Conservation (phyloP, 2,329 filamentous ascomycete genomes). For the Trichoderma guizhouense region DNA sequence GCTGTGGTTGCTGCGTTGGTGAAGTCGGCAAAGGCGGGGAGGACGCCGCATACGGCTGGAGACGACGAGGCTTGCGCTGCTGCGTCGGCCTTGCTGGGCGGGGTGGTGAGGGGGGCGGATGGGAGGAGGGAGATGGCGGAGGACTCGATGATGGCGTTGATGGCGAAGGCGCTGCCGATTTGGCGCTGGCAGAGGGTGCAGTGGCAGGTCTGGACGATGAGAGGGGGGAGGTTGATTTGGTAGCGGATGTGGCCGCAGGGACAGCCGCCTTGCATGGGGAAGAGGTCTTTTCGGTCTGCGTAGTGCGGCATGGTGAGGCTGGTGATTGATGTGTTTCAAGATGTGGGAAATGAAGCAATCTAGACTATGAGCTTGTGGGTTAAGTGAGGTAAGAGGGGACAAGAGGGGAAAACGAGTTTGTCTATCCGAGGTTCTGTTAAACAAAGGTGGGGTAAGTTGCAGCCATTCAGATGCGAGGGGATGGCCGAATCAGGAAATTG, state of each 20-base stretch:
- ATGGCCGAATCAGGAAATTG: slow-evolving; percentile 10
- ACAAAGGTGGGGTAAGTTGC: neutral
- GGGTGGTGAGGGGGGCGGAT: slow-evolving; percentile 24
- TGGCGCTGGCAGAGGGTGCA: slow-evolving; percentile 47
- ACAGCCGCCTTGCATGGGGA: slow-evolving; percentile 50
- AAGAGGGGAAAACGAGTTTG: neutral
- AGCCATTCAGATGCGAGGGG: slow-evolving; percentile 14
- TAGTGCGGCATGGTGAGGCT: slow-evolving; percentile 22
- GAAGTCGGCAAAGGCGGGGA: slow-evolving; percentile 24
- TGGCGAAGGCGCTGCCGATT: slow-evolving; percentile 37
- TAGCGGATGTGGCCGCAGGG: slow-evolving; percentile 69
- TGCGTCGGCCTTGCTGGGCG: neutral
- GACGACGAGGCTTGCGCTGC: neutral
- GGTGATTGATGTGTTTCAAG: neutral
- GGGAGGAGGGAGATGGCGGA: slow-evolving; percentile 33
- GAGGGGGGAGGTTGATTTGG: slow-evolving; percentile 54
- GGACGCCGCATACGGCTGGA: slow-evolving; percentile 1
- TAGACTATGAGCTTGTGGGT: neutral
- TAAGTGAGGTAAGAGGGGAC: neutral
- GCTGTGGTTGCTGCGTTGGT: slow-evolving; percentile 21
- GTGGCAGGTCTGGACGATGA: slow-evolving; percentile 46
- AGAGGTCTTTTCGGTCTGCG: slow-evolving; percentile 25
- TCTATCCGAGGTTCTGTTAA: neutral
- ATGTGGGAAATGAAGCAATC: neutral
- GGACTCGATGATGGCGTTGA: slow-evolving; percentile 44